Percentiles rank a stretch among this genome's conserved stretches.
phyloP scores from a whole-genome alignment of 371 early-diverging fungal genomes.

The Syncephalastrum contaminatum region DNA sequence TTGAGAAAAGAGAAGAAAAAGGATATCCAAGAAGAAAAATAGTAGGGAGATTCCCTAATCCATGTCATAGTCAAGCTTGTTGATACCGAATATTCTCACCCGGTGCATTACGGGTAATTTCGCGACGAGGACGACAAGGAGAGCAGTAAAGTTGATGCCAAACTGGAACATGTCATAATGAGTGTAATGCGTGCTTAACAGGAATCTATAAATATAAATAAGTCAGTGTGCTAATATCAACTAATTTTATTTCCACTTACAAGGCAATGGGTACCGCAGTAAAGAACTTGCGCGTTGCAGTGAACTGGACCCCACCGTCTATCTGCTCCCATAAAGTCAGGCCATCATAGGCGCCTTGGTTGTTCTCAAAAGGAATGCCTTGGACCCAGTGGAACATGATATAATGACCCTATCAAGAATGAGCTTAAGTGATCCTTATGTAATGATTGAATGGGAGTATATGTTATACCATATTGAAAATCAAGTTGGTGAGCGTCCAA shows the following conservation, averaged over 20 bases:
- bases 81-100: conserved; percentile 91
- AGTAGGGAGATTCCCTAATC: conserved; percentile 1
- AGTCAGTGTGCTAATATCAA: not conserved
- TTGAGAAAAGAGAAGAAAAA: no score
- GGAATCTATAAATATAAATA: conserved; percentile 62
- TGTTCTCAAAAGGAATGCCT: conserved; percentile 90
- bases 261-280: conserved; percentile 87
- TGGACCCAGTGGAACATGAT: conserved; percentile 94
- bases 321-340: conserved; percentile 98
- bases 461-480: not conserved
- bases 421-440: no score
- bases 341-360: conserved; percentile 91
- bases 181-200: conserved; percentile 91
- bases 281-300: conserved; percentile 92
- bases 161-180: conserved; percentile 88
- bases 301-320: conserved; percentile 92
- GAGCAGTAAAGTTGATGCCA: conserved; percentile 76
- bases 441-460: not conserved
- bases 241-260: conserved; percentile 59
- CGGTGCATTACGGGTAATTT: conserved; percentile 93
- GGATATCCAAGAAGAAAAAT: not conserved
- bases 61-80: conserved; percentile 9
- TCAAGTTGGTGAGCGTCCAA: conserved; percentile 89
- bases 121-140: conserved; percentile 80
- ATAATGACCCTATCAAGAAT: conserved; percentile 71